These are phyloP conservation scores for Talaromyces sp. DNA, from an alignment of 2,329 filamentous ascomycete species.

Conservation along the genomic window DNA sequence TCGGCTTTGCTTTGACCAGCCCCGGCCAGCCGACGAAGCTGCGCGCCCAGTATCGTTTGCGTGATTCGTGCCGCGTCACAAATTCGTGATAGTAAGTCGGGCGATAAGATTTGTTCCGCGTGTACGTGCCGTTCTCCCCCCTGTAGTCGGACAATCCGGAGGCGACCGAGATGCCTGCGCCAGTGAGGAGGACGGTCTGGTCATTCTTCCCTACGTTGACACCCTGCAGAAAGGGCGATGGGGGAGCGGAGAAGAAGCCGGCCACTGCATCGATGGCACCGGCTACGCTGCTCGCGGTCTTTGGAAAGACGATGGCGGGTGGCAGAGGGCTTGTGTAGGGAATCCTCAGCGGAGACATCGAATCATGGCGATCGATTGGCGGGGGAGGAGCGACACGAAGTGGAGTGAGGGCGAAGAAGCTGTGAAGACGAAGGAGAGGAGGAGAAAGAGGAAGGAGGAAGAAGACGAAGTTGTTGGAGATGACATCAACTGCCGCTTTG, in stretches of 20 bases:
- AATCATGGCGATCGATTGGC: conserved; percentile 29
- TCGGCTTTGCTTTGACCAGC: conserved; percentile 71
- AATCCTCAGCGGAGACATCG: conserved; percentile 75
- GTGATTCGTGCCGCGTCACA: conserved; percentile 67
- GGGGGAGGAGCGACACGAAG: background rate
- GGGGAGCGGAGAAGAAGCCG: conserved; percentile 64
- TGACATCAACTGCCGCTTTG: background rate
- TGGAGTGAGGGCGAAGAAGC: background rate
- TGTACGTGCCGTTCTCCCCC: conserved; percentile 83
- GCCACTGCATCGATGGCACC: conserved; percentile 73
- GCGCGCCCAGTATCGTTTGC: conserved; percentile 92
- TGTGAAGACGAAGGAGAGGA: background rate
- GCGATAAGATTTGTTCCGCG: conserved; percentile 80
- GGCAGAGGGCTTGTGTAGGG: conserved; percentile 83
- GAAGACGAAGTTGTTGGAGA: background rate
- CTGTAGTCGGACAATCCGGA: conserved; percentile 92
- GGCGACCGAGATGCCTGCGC: conserved; percentile 87
- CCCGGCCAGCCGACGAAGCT: conserved; percentile 91
- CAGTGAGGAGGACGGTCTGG: conserved; percentile 64
- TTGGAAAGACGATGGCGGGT: conserved; percentile 66
- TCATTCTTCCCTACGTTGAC: conserved; percentile 39
- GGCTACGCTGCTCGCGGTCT: conserved; percentile 60
- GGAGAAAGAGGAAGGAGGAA: background rate
- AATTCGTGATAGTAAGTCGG: conserved; percentile 96
- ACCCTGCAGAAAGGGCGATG: conserved; percentile 44